Base-by-base conservation (phyloP, 352 stramenopile species). In the Phytophthora palmivora region DNA sequence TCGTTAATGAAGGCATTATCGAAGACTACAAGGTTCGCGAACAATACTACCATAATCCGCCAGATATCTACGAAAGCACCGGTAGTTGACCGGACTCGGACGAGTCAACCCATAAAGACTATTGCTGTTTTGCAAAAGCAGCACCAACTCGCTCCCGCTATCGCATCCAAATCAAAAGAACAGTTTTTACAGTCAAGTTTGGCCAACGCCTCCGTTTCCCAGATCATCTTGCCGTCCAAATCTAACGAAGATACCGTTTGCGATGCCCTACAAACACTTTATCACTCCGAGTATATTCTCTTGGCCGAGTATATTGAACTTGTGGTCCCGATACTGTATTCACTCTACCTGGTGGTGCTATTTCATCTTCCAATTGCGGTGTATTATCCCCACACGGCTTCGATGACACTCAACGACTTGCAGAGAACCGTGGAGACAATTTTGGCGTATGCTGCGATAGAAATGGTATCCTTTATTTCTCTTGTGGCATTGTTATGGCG, bases 261-360 rank as follows among this genome's bases (percentile, higher is more conserved):
- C 9, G 28, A 65, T 22, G 38, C 26, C 1, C 55, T 65, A 15
- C 37, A 50, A 36, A 36, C 53, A 36, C 50, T 74, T n/a, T 78
- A 72, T 38, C 50, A 64, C 12, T 54, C 48, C 16, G 63, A 77
- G 34, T 72, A 65, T 38, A 19, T 67, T 24, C 28, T 68, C 0
- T n/a, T 74, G 36, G 43, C 42, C 7, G 59, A 72, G 46, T 72
- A 74, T 43, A 51, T 78, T 57, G 55, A 72, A 48, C 67, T 60
- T 46, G 47, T 60, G 1, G 44, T 74, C 4, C 69, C 59, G 39
- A 28, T 72, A 4, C 8, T 74, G 6, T 67, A 72, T 28, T 21
- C 49, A 4, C 21, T 51, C 2, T 74, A 67, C 24, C 21, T 70
- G 4, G 28, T 33, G 24, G 51, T 37, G 16, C 42, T 77, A 4